Conservation (phyloP, 1,284 basidiomycete species). For the Tetrapyrgos nigripes region DNA sequence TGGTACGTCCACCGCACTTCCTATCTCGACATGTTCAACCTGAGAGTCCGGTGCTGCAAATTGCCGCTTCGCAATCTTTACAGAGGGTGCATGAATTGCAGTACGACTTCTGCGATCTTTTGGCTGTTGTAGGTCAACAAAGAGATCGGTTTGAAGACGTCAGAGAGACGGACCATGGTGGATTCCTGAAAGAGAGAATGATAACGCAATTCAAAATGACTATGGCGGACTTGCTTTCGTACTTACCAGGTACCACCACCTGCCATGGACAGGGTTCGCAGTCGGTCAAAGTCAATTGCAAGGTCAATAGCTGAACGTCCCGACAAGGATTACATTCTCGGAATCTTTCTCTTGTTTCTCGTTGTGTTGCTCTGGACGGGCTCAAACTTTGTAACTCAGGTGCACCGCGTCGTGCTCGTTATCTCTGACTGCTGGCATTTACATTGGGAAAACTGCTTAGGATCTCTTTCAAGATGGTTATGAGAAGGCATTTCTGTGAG, state of each 20-base stretch:
- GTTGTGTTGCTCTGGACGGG: constrained; percentile 89
- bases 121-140: constrained; percentile 49
- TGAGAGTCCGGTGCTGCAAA: constrained; percentile 56
- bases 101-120: constrained; percentile 58
- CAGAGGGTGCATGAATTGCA: constrained; percentile 58
- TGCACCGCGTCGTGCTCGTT: constrained; percentile 33
- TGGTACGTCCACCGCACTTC: constrained; percentile 41
- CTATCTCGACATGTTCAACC: constrained; percentile 55
- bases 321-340: constrained; percentile 66
- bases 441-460: constrained; percentile 43
- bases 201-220: background rate
- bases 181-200: background rate
- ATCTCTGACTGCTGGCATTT: constrained; percentile 7
- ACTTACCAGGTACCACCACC: background rate
- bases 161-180: background rate
- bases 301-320: background rate
- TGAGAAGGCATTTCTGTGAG: constrained; percentile 83
- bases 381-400: constrained; percentile 83
- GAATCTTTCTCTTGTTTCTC: constrained; percentile 74
- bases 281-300: constrained; percentile 14
- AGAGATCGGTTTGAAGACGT: background rate
- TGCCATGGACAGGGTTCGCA: background rate
- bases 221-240: background rate
- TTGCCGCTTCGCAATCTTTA: constrained; percentile 51
- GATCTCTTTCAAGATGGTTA: constrained; percentile 75